Percentiles rank a stretch among this genome's conserved stretches.
phyloP scores from a whole-genome alignment of 306 rosid species.

The Fagus crenata region DNA sequence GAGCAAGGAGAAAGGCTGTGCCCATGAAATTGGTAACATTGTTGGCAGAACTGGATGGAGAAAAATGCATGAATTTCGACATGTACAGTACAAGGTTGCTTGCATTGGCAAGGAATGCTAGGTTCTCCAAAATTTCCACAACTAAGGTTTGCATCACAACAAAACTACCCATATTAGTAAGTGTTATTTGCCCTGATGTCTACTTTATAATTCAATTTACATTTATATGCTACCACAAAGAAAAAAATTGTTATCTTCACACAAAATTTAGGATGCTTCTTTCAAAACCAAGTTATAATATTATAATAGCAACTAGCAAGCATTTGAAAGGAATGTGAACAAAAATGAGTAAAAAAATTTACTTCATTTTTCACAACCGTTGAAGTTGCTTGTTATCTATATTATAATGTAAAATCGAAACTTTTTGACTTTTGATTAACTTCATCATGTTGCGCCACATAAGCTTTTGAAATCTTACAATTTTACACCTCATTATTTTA shows the following conservation, averaged over 20 bases:
- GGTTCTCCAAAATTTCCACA: conserved; percentile 79
- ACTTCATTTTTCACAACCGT: too few species aligned
- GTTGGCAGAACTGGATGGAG: conserved; percentile 65
- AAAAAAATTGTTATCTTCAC: not conserved
- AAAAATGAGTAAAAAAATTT: not conserved
- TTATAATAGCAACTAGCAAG: not conserved
- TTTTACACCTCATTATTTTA: too few species aligned
- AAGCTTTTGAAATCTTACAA: too few species aligned
- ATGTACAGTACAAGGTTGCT: conserved; percentile 78
- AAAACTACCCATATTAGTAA: not conserved
- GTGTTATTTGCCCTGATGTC: not conserved
- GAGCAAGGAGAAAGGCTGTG: conserved; percentile 76
- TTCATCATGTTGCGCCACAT: too few species aligned
- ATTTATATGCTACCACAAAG: not conserved
- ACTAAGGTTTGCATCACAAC: conserved; percentile 31
- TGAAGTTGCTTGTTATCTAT: too few species aligned
- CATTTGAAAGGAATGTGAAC: not conserved
- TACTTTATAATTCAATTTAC: not conserved
- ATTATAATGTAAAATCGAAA: too few species aligned
- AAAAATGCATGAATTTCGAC: conserved; percentile 63
- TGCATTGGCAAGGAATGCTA: conserved; percentile 78
- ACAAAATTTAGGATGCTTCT: not conserved
- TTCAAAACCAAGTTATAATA: not conserved
- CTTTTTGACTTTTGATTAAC: too few species aligned
- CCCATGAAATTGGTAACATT: conserved; percentile 86